Percentiles rank a stretch among this genome's conserved stretches.
These are phyloP conservation scores for Zygotorulaspora chibaensis DNA, from an alignment of 805 yeast species.

Conservation along the genomic window DNA sequence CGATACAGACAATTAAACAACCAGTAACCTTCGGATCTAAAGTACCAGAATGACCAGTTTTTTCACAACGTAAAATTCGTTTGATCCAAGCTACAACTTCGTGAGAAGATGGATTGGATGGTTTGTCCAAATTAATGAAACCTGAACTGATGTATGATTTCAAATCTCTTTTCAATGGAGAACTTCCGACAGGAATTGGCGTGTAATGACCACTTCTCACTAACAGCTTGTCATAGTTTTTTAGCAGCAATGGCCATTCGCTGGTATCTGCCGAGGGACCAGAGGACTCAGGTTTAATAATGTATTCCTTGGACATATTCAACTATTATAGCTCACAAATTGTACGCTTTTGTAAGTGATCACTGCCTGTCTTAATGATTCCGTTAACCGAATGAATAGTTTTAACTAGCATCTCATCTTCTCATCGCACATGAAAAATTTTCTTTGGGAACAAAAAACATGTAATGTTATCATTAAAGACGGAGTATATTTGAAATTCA, in stretches of 20 bases:
- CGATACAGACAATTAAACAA: constrained; percentile 96
- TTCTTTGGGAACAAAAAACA: constrained; percentile 9
- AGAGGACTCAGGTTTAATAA: constrained; percentile 84
- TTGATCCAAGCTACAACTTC: constrained; percentile 99
- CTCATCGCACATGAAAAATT: constrained; percentile 18
- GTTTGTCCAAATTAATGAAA: constrained; percentile 95
- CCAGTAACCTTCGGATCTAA: constrained; percentile 99
- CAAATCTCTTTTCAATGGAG: constrained; percentile 92
- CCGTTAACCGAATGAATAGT: neutral
- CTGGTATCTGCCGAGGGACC: constrained; percentile 81
- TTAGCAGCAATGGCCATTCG: constrained; percentile 92
- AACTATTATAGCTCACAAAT: neutral
- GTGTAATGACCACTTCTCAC: constrained; percentile 97
- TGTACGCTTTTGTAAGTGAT: neutral
- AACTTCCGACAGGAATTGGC: constrained; percentile 92
- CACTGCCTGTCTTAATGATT: neutral
- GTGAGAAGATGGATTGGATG: constrained; percentile 97
- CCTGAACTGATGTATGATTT: constrained; percentile 88
- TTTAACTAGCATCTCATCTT: constrained; percentile 9
- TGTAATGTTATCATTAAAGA: neutral
- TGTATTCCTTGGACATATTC: constrained; percentile 58
- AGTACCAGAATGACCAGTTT: constrained; percentile 99
- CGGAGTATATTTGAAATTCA: too few species aligned
- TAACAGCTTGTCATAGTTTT: constrained; percentile 87
- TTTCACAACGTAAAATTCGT: constrained; percentile 90